Evolutionary conservation across 139 green algal genomes (phyloP).

Genomic region (Chlorella sp.): DNA sequence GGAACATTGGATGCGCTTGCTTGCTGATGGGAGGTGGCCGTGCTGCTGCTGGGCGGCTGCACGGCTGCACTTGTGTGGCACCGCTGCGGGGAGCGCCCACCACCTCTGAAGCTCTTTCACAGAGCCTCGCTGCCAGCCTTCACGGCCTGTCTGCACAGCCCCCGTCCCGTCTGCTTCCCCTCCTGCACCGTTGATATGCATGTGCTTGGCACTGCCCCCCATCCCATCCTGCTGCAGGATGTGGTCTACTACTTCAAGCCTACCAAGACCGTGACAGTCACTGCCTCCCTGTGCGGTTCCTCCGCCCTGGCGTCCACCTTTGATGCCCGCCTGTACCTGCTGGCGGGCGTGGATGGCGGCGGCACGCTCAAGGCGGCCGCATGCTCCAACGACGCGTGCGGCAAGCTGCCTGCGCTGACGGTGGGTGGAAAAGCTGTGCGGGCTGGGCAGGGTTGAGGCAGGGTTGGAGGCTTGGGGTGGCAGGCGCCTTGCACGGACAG

Average conservation of each 20-base stretch:
- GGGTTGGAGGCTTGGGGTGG: not conserved
- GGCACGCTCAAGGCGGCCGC: not conserved
- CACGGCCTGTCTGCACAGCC: too few species aligned
- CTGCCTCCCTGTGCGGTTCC: conserved; percentile 45
- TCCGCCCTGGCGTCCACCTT: conserved; percentile 26
- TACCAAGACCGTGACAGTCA: conserved; percentile 14
- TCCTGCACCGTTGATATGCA: too few species aligned
- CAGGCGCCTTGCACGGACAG: too few species aligned
- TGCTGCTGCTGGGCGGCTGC: too few species aligned
- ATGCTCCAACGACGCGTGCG: conserved; percentile 57
- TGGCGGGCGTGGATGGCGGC: conserved; percentile 25
- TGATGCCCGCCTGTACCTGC: conserved; percentile 54
- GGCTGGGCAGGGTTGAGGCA: not conserved
- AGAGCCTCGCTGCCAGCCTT: too few species aligned
- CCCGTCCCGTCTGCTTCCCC: too few species aligned
- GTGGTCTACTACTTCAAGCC: conserved; percentile 57
- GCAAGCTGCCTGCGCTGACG: conserved; percentile 36
- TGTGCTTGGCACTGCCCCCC: too few species aligned
- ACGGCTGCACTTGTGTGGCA: too few species aligned
- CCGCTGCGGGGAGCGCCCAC: too few species aligned
- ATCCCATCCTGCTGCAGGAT: conserved; percentile 24
- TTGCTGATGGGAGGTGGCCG: too few species aligned
- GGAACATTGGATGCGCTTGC: too few species aligned
- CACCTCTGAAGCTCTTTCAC: too few species aligned
- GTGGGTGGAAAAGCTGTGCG: not conserved